Conservation (phyloP, 768 basidiomycete species). For the Mrakia gelida region DNA sequence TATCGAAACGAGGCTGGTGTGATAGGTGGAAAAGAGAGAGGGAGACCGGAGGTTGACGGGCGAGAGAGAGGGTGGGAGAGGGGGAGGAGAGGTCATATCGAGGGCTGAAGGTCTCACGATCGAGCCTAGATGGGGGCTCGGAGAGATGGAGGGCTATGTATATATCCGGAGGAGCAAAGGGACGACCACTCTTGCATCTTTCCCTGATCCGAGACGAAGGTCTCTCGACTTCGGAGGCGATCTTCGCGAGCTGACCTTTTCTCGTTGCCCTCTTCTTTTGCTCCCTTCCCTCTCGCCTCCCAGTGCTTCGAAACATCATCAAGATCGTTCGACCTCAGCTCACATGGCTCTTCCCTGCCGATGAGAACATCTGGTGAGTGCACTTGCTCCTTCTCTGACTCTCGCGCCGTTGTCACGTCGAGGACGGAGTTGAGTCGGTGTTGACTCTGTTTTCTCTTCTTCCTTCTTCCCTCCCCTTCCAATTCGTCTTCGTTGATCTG, state of each 20-base stretch:
- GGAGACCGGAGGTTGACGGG: too few relatives aligned
- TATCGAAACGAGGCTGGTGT: too few relatives aligned
- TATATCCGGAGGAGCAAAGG: too few relatives aligned
- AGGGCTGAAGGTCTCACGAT: too few relatives aligned
- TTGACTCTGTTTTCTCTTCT: background rate
- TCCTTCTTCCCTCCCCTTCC: background rate
- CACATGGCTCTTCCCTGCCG: conserved; percentile 79
- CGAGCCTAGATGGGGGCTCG: too few relatives aligned
- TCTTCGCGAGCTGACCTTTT: background rate
- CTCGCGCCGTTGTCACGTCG: background rate
- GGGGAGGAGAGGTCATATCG: too few relatives aligned
- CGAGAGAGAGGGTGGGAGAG: too few relatives aligned
- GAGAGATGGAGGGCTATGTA: too few relatives aligned
- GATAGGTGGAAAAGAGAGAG: background rate
- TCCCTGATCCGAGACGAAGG: too few relatives aligned
- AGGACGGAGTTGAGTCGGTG: background rate
- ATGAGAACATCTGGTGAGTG: conserved; percentile 86
- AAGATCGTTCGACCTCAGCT: conserved; percentile 74
- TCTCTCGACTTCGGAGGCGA: background rate
- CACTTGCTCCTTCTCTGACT: background rate
- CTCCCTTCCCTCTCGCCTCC: too few relatives aligned
- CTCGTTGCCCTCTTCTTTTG: conserved; percentile 3
- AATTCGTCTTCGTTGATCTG: background rate
- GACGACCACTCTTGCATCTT: too few relatives aligned
- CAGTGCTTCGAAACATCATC: conserved; percentile 77